Conservation (phyloP, 176 grass and related monocot species). For the Oryza officinalis region DNA sequence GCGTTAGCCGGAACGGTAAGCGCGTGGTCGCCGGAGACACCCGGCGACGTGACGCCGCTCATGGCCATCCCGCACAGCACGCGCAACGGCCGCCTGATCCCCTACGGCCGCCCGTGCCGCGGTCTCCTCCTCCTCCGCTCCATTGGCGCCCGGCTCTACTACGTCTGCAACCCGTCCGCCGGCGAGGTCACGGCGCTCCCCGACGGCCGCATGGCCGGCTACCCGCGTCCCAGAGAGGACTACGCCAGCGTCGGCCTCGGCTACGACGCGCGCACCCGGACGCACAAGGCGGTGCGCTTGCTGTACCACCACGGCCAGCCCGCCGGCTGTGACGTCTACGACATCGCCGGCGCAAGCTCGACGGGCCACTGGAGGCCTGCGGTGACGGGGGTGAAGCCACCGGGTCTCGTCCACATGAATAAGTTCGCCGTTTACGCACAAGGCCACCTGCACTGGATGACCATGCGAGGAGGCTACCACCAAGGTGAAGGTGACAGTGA, state of each 20-base stretch:
- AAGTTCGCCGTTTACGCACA: neutral
- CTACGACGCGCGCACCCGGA: slow-evolving; percentile 21
- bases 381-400: neutral
- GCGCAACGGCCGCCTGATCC: too few relatives aligned
- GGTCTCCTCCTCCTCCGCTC: slow-evolving; percentile 10
- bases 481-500: too few relatives aligned
- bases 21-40: neutral
- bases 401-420: neutral
- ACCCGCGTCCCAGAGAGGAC: neutral
- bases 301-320: neutral
- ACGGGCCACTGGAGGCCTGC: neutral
- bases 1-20: too few relatives aligned
- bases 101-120: neutral
- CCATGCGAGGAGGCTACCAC: neutral
- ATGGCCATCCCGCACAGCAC: neutral
- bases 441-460: slow-evolving; percentile 21
- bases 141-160: neutral
- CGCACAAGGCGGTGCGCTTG: slow-evolving; percentile 17
- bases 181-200: slow-evolving; percentile 2
- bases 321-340: neutral
- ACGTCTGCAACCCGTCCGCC: slow-evolving; percentile 22
- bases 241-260: slow-evolving; percentile 25
- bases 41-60: neutral
- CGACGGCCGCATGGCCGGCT: neutral
- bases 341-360: neutral